Evolutionary conservation across 2,329 filamentous ascomycete species (phyloP).

Genomic region (Nemania diffusa): DNA sequence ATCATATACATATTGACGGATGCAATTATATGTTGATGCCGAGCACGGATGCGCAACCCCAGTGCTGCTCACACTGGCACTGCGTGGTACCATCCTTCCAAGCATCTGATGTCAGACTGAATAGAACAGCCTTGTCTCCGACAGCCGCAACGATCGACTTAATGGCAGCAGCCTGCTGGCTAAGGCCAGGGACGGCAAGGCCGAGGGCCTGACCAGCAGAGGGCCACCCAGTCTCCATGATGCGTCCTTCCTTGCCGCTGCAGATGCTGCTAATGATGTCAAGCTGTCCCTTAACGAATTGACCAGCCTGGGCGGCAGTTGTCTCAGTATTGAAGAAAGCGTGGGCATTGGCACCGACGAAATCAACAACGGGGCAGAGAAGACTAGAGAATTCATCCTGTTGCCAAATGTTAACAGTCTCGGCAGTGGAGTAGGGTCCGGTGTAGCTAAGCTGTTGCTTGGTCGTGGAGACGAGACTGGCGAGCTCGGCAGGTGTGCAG

Average conservation of each 20-base stretch:
- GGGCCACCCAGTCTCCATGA: slow-evolving; percentile 94
- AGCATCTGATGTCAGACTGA: slow-evolving; percentile 80
- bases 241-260: slow-evolving; percentile 76
- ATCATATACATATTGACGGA: slow-evolving; percentile 35
- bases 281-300: slow-evolving; percentile 80
- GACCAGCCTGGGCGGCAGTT: slow-evolving; percentile 72
- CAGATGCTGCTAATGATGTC: slow-evolving; percentile 76
- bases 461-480: slow-evolving; percentile 74
- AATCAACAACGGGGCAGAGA: slow-evolving; percentile 80
- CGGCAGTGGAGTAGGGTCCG: slow-evolving; percentile 83
- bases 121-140: slow-evolving; percentile 79
- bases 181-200: slow-evolving; percentile 71
- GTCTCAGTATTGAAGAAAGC: slow-evolving; percentile 88
- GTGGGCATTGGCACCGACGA: slow-evolving; percentile 88
- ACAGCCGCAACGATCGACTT: slow-evolving; percentile 72
- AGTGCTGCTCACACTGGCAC: slow-evolving; percentile 81
- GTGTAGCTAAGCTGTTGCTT: slow-evolving; percentile 77
- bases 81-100: slow-evolving; percentile 78
- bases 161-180: slow-evolving; percentile 79
- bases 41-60: slow-evolving; percentile 51
- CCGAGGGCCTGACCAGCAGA: slow-evolving; percentile 76
- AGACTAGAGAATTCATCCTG: slow-evolving; percentile 63
- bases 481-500: slow-evolving; percentile 72
- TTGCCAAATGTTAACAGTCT: slow-evolving; percentile 84
- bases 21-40: slow-evolving; percentile 42